Evolutionary conservation across 345 rosid genomes (phyloP).

Genomic region (Alliaria petiolata): DNA sequence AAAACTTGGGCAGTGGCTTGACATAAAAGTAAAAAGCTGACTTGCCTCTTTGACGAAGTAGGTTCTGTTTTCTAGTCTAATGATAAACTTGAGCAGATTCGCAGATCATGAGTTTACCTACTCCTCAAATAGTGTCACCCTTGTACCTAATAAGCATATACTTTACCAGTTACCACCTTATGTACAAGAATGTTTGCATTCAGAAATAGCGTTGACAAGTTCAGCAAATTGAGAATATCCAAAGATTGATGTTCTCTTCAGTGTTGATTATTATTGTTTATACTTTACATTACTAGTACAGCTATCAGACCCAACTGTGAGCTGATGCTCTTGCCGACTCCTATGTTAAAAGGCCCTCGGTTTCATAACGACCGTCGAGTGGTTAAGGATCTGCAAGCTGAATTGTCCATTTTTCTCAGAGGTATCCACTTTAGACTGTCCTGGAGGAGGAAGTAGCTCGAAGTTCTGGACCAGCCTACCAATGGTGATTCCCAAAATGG

Average conservation of each 20-base stretch:
- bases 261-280: conserved; percentile 13
- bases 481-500: conserved; percentile 82
- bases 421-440: conserved; percentile 76
- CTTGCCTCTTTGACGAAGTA: too few relatives aligned
- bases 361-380: conserved; percentile 85
- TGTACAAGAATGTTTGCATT: conserved; percentile 25
- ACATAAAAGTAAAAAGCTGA: too few relatives aligned
- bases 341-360: conserved; percentile 82
- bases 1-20: too few relatives aligned
- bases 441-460: conserved; percentile 91
- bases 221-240: conserved; percentile 63
- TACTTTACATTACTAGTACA: conserved; percentile 25
- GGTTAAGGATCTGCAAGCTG: conserved; percentile 90
- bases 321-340: conserved; percentile 52
- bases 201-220: conserved; percentile 44
- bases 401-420: conserved; percentile 91
- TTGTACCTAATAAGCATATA: too few relatives aligned
- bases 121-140: conserved; percentile 20
- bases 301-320: conserved; percentile 35
- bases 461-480: conserved; percentile 98
- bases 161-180: too few relatives aligned
- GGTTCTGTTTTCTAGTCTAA: too few relatives aligned
- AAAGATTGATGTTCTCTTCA: conserved; percentile 54
- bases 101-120: conserved; percentile 33
- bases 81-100: neutral